Evolutionary conservation across 2,329 filamentous ascomycete species (phyloP).

Genomic region (Aspergillus phoenicis): DNA sequence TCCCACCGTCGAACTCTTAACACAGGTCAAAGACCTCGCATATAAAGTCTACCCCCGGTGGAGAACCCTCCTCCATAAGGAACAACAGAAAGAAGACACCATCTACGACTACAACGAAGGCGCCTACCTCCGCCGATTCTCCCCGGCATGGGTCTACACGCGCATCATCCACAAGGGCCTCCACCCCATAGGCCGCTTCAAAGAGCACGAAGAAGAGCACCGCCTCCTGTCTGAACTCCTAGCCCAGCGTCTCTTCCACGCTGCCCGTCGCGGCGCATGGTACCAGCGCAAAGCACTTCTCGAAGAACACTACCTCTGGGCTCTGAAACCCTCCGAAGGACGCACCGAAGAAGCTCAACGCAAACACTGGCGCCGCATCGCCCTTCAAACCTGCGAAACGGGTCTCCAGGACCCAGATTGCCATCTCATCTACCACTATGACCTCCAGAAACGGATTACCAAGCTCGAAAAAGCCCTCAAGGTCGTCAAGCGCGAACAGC

Average conservation of each 20-base stretch:
- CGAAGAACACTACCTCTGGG: constrained; percentile 92
- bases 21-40: constrained; percentile 70
- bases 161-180: constrained; percentile 88
- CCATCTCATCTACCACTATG: constrained; percentile 90
- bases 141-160: constrained; percentile 89
- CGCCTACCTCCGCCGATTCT: constrained; percentile 85
- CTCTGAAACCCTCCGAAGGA: constrained; percentile 54
- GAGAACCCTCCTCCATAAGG: constrained; percentile 70
- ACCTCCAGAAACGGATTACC: constrained; percentile 87
- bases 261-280: constrained; percentile 83
- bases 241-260: constrained; percentile 78
- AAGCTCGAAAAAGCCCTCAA: constrained; percentile 87
- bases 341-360: constrained; percentile 65
- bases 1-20: constrained; percentile 65
- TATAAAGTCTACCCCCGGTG: constrained; percentile 79
- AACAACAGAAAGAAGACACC: constrained; percentile 73
- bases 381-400: constrained; percentile 78
- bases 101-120: constrained; percentile 83
- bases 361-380: constrained; percentile 78
- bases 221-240: constrained; percentile 73
- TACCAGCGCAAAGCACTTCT: constrained; percentile 92
- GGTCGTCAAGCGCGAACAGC: constrained; percentile 80
- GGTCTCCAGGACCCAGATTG: constrained; percentile 86
- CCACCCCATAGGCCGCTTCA: constrained; percentile 76
- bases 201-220: constrained; percentile 77